Evolutionary conservation across 2,329 filamentous ascomycete genomes (phyloP).

Genomic region (Lecanicillium sp.): DNA sequence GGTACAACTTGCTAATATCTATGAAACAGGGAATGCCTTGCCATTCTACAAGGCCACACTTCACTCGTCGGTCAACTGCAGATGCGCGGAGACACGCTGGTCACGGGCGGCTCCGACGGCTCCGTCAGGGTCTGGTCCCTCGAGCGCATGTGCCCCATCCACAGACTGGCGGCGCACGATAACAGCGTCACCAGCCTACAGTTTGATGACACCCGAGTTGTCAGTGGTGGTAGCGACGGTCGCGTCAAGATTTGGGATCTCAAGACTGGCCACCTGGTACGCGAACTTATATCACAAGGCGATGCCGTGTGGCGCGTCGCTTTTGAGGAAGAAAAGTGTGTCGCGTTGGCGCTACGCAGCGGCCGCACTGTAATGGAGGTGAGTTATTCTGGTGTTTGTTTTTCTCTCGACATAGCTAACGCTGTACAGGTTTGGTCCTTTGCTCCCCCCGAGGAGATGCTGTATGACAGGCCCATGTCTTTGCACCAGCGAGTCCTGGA

Average conservation of each 20-base stretch:
- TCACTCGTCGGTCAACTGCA: conserved; percentile 94
- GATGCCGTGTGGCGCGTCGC: conserved; percentile 97
- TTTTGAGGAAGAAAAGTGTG: conserved; percentile 97
- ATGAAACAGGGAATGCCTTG: conserved; percentile 63
- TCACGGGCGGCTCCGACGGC: conserved; percentile 93
- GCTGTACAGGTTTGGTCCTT: conserved; percentile 79
- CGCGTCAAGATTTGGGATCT: conserved; percentile 98
- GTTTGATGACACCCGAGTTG: conserved; percentile 91
- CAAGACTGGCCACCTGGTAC: conserved; percentile 81
- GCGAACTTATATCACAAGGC: conserved; percentile 84
- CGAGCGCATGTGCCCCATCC: conserved; percentile 83
- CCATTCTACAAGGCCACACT: conserved; percentile 92
- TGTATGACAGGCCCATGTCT: conserved; percentile 47
- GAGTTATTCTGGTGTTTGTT: conserved; percentile 28
- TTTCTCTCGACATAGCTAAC: conserved; percentile 25
- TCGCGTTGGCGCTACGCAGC: conserved; percentile 82
- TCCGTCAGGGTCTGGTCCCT: conserved; percentile 96
- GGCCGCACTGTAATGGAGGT: conserved; percentile 97
- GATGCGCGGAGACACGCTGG: conserved; percentile 88
- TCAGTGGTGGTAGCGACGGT: conserved; percentile 95
- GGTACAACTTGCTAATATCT: conserved; percentile 23
- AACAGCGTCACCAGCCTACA: conserved; percentile 97
- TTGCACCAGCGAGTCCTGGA: conserved; percentile 43
- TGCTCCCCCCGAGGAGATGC: conserved; percentile 70
- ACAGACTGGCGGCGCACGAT: conserved; percentile 91